Evolutionary conservation across 2,329 filamentous ascomycete genomes (phyloP), one percentile per base, ranked within the genome.

Genomic region (Grosmannia penicillata): DNA sequence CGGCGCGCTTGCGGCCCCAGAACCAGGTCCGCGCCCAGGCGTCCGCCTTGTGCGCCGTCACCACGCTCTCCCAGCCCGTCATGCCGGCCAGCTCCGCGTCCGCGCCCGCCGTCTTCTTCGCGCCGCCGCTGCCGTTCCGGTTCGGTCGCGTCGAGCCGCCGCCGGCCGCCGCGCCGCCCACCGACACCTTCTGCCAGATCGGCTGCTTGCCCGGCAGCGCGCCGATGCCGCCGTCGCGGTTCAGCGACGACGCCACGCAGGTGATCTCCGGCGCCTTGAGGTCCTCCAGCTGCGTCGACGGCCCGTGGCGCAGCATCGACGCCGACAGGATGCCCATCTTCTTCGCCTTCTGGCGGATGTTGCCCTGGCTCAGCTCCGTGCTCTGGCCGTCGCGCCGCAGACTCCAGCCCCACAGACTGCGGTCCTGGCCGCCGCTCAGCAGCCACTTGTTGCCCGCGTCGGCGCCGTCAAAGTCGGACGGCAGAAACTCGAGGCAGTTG

Each of bases 351-450:
- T 83, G 86, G 46, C 82, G 79, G 36, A 94, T 73, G 36, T 79
- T 79, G 24, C 91, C 91, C 55, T 98, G 93, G 32, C 86, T 95
- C 27, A 98, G 63, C 58, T 98, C 91, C 1, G 82, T 76, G 55
- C 85, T 94, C 59, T 98, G 93, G 1, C 86, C 87, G 55, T 98
- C 91, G 37, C 84, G 82, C 31, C 91, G 81, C 55, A 98, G 63
- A 68, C 87, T 96, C 76, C 93, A 94, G 2, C 83, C 89, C 89
- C 91, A 96, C 3, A 98, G 66, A 57, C 86, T 95, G 47, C 86
- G 75, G 53, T 98, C 93, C 50, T 77, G 73, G 42, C 86, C 87
- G 48, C 83, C 84, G 51, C 86, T 95, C 39, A 98, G 66, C 7
- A 96, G 65, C 89, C 89, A 96, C 59, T 96, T 96, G 41, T 89